Percentiles rank a stretch among this genome's conserved stretches.
phyloP scores from a whole-genome alignment of 2,329 filamentous ascomycete species.

The Cercospora beticola region DNA sequence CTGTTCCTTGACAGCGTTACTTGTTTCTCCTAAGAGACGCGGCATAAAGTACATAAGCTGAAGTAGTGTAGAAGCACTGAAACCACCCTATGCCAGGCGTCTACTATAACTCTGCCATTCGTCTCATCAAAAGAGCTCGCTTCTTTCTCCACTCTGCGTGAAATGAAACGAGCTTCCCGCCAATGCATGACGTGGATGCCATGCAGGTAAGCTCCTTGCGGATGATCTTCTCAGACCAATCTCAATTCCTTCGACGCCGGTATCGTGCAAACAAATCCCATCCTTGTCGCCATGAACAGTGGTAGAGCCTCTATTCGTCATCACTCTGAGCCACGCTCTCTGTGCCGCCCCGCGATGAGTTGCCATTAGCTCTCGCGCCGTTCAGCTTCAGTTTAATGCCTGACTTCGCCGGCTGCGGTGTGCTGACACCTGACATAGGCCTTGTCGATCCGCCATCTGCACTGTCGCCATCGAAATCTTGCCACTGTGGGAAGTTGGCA shows the following conservation, averaged over 20 bases:
- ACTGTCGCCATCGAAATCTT: constrained; percentile 54
- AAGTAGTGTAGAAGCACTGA: constrained; percentile 1
- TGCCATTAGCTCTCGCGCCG: constrained; percentile 46
- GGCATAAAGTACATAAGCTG: constrained; percentile 7
- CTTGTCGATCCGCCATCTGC: constrained; percentile 54
- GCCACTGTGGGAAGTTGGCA: constrained; percentile 56
- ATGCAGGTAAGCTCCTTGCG: background rate
- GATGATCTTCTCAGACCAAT: background rate
- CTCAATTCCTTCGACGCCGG: background rate
- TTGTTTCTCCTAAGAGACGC: background rate
- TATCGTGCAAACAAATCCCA: background rate
- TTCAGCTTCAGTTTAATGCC: constrained; percentile 70
- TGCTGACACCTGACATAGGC: constrained; percentile 57
- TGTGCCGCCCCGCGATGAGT: constrained; percentile 41
- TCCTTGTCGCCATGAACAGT: constrained; percentile 1
- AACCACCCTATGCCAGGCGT: background rate
- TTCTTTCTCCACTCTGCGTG: background rate
- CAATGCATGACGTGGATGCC: background rate
- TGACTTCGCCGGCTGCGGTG: constrained; percentile 54
- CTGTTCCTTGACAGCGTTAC: background rate
- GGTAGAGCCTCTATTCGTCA: constrained; percentile 46
- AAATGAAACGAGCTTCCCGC: background rate
- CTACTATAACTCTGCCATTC: background rate
- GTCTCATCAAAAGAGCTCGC: background rate
- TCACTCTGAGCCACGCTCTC: constrained; percentile 53